phyloP scores from a whole-genome alignment of 1,139 yeast species.

The Pichia sp. region DNA sequence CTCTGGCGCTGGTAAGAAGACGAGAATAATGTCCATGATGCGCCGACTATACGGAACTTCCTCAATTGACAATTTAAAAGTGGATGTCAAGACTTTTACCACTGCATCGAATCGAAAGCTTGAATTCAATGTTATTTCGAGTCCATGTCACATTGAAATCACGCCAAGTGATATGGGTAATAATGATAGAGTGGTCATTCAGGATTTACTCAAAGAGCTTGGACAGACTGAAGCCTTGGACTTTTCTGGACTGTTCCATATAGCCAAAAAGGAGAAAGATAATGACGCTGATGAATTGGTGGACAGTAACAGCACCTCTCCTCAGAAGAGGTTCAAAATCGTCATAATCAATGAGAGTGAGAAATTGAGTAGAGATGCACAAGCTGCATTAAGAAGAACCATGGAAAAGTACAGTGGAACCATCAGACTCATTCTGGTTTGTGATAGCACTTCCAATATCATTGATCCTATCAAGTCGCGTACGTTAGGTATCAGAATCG shows the following conservation, averaged over 20 bases:
- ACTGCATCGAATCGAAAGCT: conserved; percentile 68
- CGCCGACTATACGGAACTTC: conserved; percentile 77
- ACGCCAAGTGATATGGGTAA: conserved; percentile 97
- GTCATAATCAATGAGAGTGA: conserved; percentile 96
- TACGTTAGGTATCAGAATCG: conserved; percentile 75
- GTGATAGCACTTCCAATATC: conserved; percentile 85
- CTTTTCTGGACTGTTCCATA: conserved; percentile 35
- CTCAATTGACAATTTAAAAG: conserved; percentile 68
- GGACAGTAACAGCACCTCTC: conserved; percentile 11
- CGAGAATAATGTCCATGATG: conserved; percentile 78
- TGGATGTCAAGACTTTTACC: conserved; percentile 73
- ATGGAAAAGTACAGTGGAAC: conserved; percentile 95
- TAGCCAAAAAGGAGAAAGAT: conserved; percentile 11
- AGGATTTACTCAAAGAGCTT: conserved; percentile 84
- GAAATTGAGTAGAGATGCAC: conserved; percentile 88
- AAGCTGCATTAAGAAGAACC: conserved; percentile 93
- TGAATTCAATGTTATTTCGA: conserved; percentile 85
- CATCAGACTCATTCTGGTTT: conserved; percentile 73
- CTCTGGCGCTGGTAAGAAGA: conserved; percentile 94
- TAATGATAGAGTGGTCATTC: conserved; percentile 90
- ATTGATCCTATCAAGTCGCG: conserved; percentile 94
- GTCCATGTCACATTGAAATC: conserved; percentile 86
- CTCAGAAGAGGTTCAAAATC: conserved; percentile 74
- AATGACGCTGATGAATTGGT: conserved; percentile 5
- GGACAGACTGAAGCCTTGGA: conserved; percentile 96